These are phyloP conservation scores for Venturia carpophila DNA, from an alignment of 2,329 filamentous ascomycete species.

Conservation along the genomic window DNA sequence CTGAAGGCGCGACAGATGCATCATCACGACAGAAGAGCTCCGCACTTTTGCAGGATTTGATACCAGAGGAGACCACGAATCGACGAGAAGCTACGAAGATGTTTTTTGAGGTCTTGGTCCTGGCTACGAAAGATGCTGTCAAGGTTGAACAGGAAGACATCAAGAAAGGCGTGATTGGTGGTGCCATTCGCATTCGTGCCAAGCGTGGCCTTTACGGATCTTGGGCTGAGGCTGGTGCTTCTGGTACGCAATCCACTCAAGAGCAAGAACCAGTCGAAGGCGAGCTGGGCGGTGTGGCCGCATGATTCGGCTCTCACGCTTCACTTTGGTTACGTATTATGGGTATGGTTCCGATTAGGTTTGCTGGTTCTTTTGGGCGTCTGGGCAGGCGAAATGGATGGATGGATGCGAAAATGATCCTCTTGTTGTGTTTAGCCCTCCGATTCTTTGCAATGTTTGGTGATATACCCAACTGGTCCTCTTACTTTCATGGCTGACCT, in stretches of 20 bases:
- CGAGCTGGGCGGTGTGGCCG: not conserved
- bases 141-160: constrained; percentile 80
- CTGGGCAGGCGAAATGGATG: not conserved
- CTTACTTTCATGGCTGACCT: not conserved
- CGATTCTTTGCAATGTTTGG: not conserved
- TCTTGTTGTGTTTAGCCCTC: not conserved
- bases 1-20: constrained; percentile 57
- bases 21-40: constrained; percentile 66
- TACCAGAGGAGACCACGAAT: constrained; percentile 72
- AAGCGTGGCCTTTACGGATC: constrained; percentile 96
- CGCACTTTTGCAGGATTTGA: constrained; percentile 83
- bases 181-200: constrained; percentile 71
- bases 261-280: not conserved
- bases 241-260: constrained; percentile 8
- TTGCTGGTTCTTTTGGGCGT: not conserved
- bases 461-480: constrained; percentile 10
- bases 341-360: not conserved
- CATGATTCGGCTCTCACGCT: not conserved
- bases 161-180: constrained; percentile 54
- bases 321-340: not conserved
- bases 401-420: not conserved
- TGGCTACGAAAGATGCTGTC: constrained; percentile 96
- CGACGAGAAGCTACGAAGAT: constrained; percentile 95
- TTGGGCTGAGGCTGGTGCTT: constrained; percentile 68
- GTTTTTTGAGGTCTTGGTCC: constrained; percentile 95